Evolutionary conservation across 2,329 filamentous ascomycete species (phyloP), one percentile per base, ranked within the genome.

Genomic region (Colletotrichum somersetense): DNA sequence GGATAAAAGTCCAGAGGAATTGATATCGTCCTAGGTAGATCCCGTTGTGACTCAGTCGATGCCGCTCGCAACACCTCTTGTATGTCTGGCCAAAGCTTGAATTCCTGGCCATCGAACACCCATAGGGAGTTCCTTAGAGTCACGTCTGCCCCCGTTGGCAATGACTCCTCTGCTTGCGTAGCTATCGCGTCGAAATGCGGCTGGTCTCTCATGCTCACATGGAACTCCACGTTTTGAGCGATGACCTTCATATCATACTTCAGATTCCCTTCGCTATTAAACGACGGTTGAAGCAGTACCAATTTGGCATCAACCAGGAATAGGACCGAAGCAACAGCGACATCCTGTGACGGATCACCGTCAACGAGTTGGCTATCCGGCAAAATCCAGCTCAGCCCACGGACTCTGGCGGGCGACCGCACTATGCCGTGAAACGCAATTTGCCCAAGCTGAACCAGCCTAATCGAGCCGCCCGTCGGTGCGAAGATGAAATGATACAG

Each of bases 221-320:
- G 98, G 77, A 96, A 98, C 80, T 99, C 96, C 52, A 98, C 95
- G 77, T 97, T 97, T 77, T 98, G 94, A 16, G 95, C 95, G 78
- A 99, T 92, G 71, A 98, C 92, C 12, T 95, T 92, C 96, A 99
- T 99, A 79, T 98, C 96, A 79, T 99, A 99, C 83, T 98, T 98
- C 63, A 98, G 87, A 76, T 95, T 92, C 6, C 93, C 93, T 55
- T 92, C 89, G 61, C 93, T 93, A 63, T 93, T 95, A 6, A 94
- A 86, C 0, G 94, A 95, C 1, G 96, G 96, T 75, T 97, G 94
- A 61, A 99, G 87, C 48, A 98, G 85, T 14, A 98, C 96, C 26
- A 99, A 89, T 80, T 99, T 99, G 40, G 96, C 96, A 79, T 99
- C 96, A 2, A 99, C 95, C n/a, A 99, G 87, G 78, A 99, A 97